Percentiles rank a stretch among this genome's conserved stretches.
phyloP scores from a whole-genome alignment of 129 eudicot species.

The Helianthus tuberosus region DNA sequence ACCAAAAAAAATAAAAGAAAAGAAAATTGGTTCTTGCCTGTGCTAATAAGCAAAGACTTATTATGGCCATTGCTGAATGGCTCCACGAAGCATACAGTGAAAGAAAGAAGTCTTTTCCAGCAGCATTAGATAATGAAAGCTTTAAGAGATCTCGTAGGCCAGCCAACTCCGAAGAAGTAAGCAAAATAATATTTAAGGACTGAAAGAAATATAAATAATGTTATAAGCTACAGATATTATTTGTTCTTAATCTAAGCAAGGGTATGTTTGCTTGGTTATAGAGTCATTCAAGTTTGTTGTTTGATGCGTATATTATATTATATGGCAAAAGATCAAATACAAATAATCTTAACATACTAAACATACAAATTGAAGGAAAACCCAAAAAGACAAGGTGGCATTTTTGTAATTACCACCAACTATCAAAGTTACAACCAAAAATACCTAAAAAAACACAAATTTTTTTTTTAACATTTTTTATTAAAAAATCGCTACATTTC shows the following conservation, averaged over 20 bases:
- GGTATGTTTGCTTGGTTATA: neutral
- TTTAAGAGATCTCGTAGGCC: constrained; percentile 77
- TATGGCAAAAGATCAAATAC: too few relatives aligned
- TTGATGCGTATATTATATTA: neutral
- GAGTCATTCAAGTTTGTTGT: neutral
- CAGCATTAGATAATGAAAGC: constrained; percentile 60
- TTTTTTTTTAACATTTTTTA: too few relatives aligned
- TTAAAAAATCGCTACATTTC: too few relatives aligned
- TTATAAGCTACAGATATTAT: neutral
- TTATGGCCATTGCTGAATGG: constrained; percentile 93
- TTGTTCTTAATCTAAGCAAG: too few relatives aligned
- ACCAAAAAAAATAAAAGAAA: constrained; percentile 3
- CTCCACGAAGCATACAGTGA: constrained; percentile 92
- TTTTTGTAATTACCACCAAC: too few relatives aligned
- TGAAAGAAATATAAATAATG: constrained; percentile 20
- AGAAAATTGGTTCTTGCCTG: constrained; percentile 54
- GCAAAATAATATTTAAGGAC: constrained; percentile 89
- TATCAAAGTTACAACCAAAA: too few relatives aligned
- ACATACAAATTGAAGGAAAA: too few relatives aligned
- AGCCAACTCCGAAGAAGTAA: constrained; percentile 84
- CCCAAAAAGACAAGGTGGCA: too few relatives aligned
- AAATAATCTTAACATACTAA: too few relatives aligned
- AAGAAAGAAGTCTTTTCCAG: constrained; percentile 79
- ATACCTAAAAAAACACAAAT: too few relatives aligned
- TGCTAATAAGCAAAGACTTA: constrained; percentile 92